Evolutionary conservation across 2,329 filamentous ascomycete species (phyloP).

Genomic region (Fusarium globosum): DNA sequence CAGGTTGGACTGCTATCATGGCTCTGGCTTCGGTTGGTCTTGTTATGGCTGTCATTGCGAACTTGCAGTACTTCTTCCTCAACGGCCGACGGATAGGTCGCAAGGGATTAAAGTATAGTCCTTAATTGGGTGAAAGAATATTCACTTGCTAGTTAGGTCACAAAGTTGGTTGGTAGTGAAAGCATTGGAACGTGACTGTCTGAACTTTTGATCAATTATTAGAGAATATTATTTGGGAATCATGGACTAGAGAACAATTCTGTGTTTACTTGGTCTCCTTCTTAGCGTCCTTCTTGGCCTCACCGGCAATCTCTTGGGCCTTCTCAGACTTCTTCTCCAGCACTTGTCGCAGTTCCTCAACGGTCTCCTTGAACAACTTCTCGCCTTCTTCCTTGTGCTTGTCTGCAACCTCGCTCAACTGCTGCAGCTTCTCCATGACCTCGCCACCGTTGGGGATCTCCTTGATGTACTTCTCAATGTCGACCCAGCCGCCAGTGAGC

Average conservation of each 20-base stretch:
- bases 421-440: constrained; percentile 72
- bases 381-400: constrained; percentile 77
- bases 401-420: constrained; percentile 72
- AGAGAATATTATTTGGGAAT: constrained; percentile 18
- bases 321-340: constrained; percentile 68
- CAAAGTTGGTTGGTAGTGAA: no score
- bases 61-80: constrained; percentile 53
- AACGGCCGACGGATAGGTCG: constrained; percentile 44
- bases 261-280: constrained; percentile 55
- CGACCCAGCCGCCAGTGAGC: constrained; percentile 54
- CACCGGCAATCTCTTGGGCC: constrained; percentile 68
- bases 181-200: neutral
- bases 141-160: neutral
- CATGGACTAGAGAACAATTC: constrained; percentile 18
- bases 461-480: constrained; percentile 71
- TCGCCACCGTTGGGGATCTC: constrained; percentile 73
- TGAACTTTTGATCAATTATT: constrained; percentile 26
- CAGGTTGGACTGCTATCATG: constrained; percentile 45
- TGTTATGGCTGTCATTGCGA: constrained; percentile 32
- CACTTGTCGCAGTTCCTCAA: constrained; percentile 73
- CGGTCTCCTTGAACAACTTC: constrained; percentile 74
- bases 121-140: neutral
- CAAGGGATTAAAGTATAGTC: constrained; percentile 25
- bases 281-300: constrained; percentile 62
- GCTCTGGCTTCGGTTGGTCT: constrained; percentile 42